These are phyloP conservation scores for Amanita exitialis DNA, from an alignment of 768 basidiomycete genomes.

Conservation along the genomic window DNA sequence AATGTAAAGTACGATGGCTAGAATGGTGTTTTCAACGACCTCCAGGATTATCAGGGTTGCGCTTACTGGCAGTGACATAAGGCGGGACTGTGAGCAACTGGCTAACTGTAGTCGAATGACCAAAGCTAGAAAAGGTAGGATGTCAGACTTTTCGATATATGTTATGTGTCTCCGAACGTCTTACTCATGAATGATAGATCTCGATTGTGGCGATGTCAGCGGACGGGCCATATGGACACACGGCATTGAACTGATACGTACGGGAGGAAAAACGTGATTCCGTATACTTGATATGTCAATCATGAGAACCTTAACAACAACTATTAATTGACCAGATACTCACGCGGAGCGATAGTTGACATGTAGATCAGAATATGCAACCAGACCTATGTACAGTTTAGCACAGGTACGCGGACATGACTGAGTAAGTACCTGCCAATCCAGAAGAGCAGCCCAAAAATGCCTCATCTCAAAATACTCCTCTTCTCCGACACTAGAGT, in stretches of 20 bases:
- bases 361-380: constrained; percentile 49
- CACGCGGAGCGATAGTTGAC: constrained; percentile 48
- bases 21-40: background rate
- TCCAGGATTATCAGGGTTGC: background rate
- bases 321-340: constrained; percentile 24
- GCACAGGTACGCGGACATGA: constrained; percentile 33
- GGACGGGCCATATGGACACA: constrained; percentile 24
- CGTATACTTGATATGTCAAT: constrained; percentile 39
- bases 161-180: background rate
- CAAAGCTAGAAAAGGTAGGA: constrained; percentile 37
- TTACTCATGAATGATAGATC: constrained; percentile 50
- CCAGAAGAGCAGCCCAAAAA: constrained; percentile 39
- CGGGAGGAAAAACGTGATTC: constrained; percentile 65
- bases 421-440: constrained; percentile 45
- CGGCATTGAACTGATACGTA: constrained; percentile 29
- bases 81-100: constrained; percentile 64
- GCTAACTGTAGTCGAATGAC: constrained; percentile 42
- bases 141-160: background rate
- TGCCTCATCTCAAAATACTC: constrained; percentile 49
- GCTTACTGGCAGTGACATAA: constrained; percentile 52
- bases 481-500: constrained; percentile 49
- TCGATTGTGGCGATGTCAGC: constrained; percentile 12
- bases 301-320: background rate
- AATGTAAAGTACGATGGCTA: constrained; percentile 30
- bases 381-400: constrained; percentile 46